Evolutionary conservation across 805 yeast species (phyloP), one percentile per base, ranked within the genome.

Genomic region (Candida orba): DNA sequence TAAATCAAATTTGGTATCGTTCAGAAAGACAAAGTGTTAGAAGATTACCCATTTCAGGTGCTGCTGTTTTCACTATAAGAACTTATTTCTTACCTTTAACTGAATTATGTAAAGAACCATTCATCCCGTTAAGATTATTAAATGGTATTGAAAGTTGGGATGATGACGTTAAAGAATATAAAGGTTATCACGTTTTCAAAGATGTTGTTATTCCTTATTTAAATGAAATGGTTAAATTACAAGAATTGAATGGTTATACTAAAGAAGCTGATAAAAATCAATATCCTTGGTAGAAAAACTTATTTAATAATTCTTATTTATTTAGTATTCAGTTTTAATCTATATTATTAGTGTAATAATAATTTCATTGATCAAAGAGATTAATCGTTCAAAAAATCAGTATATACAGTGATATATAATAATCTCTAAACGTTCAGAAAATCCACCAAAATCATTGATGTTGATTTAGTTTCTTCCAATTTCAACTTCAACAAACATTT

Each of bases 1-100:
- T 76, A 8, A 63, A 62, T 15, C 69, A 71, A 46, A 57, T 81
- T 29, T 75, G 71, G 58, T 79, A 71, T 60, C 69, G 87, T 50
- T 75, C 81, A 24, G 87, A 81, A 56, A 66, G 87, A 58, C 87
- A 80, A 56, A 69, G 80, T 38, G 64, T 80, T 41, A 68, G 85
- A 52, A 66, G 83, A 53, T 64, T 80, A 45, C 86, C 87, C 13
- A 62, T 68, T 33, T 59, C 76, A 4, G 85, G 86, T 10, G 81
- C 74, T 12, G 64, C 71, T 20, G 62, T 75, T 3, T 81, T 80
- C 60, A 80, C 85, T 20, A 68, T 80, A 39, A 66, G 86, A 52
- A 81, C 86, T 1, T 80, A 80, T 53, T 79, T 80, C 57, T 52
- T 72, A 20, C 84, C 84, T 8, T 54, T 80, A 27, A 62, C 65